Conservation (phyloP, 2,329 filamentous ascomycete species). For the Plectosphaerella plurivora region DNA sequence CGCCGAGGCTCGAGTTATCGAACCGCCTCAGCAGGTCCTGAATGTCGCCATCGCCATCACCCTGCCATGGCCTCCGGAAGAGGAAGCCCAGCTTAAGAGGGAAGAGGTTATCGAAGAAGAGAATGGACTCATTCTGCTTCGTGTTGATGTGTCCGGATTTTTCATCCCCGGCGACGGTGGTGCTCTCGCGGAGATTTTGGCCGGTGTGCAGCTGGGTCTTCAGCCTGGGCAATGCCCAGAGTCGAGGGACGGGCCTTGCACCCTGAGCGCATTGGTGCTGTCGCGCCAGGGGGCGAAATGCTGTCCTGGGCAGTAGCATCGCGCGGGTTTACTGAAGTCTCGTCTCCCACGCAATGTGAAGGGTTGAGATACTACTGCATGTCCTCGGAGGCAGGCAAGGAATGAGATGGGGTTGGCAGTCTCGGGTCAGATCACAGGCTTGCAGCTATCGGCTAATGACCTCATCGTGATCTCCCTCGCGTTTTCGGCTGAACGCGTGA, state of each 20-base stretch:
- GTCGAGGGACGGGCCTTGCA: background rate
- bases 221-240: background rate
- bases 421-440: too few relatives aligned
- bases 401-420: background rate
- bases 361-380: too few relatives aligned
- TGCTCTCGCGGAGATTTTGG: background rate
- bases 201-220: background rate
- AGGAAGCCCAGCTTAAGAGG: conserved; percentile 64
- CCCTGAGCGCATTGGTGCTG: background rate
- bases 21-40: conserved; percentile 47
- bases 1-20: conserved; percentile 43
- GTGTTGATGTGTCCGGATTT: conserved; percentile 80
- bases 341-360: too few relatives aligned
- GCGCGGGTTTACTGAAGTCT: too few relatives aligned
- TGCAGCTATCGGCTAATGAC: too few relatives aligned
- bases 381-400: background rate
- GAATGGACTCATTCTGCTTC: conserved; percentile 69
- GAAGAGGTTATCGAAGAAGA: conserved; percentile 92
- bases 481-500: too few relatives aligned
- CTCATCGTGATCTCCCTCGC: too few relatives aligned
- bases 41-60: conserved; percentile 45
- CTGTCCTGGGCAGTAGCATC: background rate
- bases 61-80: conserved; percentile 37
- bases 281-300: background rate
- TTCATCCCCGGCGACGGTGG: conserved; percentile 49